phyloP scores from a whole-genome alignment of 2,329 filamentous ascomycete species.

The Polytolypa hystricis region DNA sequence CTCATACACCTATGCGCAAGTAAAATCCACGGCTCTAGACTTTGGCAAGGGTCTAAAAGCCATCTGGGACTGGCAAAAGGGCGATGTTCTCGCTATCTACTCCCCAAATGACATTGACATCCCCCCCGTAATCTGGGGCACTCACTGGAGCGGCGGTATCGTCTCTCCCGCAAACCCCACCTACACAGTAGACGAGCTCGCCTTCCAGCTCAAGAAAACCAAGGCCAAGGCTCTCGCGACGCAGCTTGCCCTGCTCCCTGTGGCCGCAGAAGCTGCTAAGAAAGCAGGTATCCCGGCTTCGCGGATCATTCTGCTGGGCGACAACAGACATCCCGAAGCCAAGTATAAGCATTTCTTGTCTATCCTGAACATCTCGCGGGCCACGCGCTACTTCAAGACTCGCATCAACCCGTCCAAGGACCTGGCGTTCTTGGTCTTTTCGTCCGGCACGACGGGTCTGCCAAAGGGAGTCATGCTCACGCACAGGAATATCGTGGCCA shows the following conservation, averaged over 20 bases:
- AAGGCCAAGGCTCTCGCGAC: constrained; percentile 66
- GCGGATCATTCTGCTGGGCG: constrained; percentile 66
- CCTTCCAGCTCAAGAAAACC: constrained; percentile 71
- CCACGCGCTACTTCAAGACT: constrained; percentile 47
- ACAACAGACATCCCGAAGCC: constrained; percentile 32
- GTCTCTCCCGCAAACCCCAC: constrained; percentile 79
- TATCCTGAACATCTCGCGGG: constrained; percentile 53
- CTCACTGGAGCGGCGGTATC: constrained; percentile 71
- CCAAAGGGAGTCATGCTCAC: constrained; percentile 86
- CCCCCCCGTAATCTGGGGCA: constrained; percentile 63
- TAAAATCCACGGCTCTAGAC: constrained; percentile 54
- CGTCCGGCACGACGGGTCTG: constrained; percentile 77
- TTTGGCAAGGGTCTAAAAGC: constrained; percentile 72
- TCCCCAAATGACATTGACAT: constrained; percentile 81
- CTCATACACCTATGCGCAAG: constrained; percentile 58
- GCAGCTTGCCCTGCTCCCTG: constrained; percentile 54
- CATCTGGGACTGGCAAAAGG: constrained; percentile 65
- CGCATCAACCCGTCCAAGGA: constrained; percentile 59
- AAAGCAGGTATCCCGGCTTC: constrained; percentile 59
- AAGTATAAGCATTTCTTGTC: constrained; percentile 52
- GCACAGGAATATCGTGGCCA: constrained; percentile 72
- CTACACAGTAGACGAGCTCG: constrained; percentile 74
- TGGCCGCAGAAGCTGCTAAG: constrained; percentile 56
- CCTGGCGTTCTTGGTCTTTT: constrained; percentile 76
- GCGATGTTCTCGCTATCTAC: constrained; percentile 73